Evolutionary conservation across 345 rosid genomes (phyloP), one percentile per base, ranked within the genome.

Genomic region (Viola odorata): DNA sequence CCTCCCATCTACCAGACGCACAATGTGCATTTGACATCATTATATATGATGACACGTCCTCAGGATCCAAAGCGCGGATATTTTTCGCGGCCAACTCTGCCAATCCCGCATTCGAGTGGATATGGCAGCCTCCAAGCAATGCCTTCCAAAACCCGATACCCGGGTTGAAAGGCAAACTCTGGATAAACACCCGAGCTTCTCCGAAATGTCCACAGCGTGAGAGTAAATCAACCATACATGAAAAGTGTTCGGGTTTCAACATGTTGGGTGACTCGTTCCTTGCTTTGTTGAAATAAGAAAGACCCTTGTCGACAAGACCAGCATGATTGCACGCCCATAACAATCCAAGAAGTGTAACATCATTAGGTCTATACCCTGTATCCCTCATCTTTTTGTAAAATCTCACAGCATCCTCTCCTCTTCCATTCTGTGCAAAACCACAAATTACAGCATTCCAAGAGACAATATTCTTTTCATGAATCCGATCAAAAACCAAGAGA

Each of bases 111-210:
- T 88, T 91, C 15, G 83, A 81, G 57, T 88, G 91, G 49, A 84
- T 83, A 68, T 72, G 85, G 73, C 96, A 88, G 55, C 97, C 97
- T n/a, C 88, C 83, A 14, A 86, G 96, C 63, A 86, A 70, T 55
- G 96, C 91, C 59, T 88, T 88, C 94, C 97, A 91, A 56, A 91
- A 88, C 62, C 96, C 97, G 45, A 88, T 70, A 48, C 96, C 97
- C 0, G 91, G 94, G 45, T 82, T 80, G 52, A 81, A 74, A 8
- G 89, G 89, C 78, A 91, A 60, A 49, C 69, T 65, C n/a, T 63
- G 53, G 47, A 88, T 65, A 69, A 81, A 78, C 68, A 61, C 68
- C 49, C 73, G 76, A 38, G 94, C 94, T 69, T 88, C 94, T 51
- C 74, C 45, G 62, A 88, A 84, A 53, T 11, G 75, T 42, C 94